phyloP scores from a whole-genome alignment of 176 grass and related monocot genomes.

The Paspalum notatum region DNA sequence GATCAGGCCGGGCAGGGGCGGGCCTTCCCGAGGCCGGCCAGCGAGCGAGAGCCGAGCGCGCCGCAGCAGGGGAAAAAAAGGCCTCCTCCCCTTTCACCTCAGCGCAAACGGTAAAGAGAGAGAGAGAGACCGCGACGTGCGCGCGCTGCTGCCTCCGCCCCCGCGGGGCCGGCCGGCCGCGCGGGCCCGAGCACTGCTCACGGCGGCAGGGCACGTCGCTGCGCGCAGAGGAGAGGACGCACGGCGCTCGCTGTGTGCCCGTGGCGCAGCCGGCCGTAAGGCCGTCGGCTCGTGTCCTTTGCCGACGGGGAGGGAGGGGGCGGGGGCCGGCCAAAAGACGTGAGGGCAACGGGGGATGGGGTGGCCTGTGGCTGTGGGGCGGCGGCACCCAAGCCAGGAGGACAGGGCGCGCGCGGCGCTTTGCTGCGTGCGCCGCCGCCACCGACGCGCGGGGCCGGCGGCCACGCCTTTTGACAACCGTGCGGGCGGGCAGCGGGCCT shows the following conservation, averaged over 20 bases:
- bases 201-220: neutral
- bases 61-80: neutral
- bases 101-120: neutral
- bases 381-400: no score
- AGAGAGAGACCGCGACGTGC: neutral
- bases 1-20: neutral
- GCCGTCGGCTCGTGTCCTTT: neutral
- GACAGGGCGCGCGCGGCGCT: neutral
- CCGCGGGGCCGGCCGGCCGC: neutral
- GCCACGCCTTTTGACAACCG: neutral
- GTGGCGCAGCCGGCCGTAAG: neutral
- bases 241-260: neutral
- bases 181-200: neutral
- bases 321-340: neutral
- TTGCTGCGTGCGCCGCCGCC: slow-evolving; percentile 23
- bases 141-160: neutral
- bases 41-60: neutral
- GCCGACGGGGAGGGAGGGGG: neutral
- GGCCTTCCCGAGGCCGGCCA: slow-evolving; percentile 16
- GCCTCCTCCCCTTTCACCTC: neutral
- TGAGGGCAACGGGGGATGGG: slow-evolving; percentile 40
- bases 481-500: no score
- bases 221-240: neutral
- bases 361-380: neutral
- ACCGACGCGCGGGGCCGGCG: slow-evolving; percentile 6